These are phyloP conservation scores for Parasitella parasitica DNA, from an alignment of 371 early-diverging fungal genomes.

Conservation along the genomic window DNA sequence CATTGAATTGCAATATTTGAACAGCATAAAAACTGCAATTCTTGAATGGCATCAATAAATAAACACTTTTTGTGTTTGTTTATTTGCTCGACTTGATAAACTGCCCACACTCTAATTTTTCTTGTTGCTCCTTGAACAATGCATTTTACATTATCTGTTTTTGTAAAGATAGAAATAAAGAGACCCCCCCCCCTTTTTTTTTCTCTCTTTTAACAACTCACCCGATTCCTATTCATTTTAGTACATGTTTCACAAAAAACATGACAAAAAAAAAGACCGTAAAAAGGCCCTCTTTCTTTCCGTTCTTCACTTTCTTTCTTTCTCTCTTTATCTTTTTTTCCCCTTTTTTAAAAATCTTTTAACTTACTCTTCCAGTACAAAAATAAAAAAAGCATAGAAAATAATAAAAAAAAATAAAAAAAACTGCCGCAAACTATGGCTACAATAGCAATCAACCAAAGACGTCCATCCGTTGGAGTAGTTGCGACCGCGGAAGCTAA, in stretches of 20 bases:
- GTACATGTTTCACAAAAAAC: constrained; percentile 1
- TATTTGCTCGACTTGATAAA: constrained; percentile 11
- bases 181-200: neutral
- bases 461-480: constrained; percentile 7
- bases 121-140: constrained; percentile 8
- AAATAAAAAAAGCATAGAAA: no score
- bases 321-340: constrained; percentile 1
- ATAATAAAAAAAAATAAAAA: neutral
- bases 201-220: neutral
- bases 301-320: constrained; percentile 7
- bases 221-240: neutral
- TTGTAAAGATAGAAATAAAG: neutral
- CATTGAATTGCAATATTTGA: constrained; percentile 72
- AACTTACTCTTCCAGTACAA: constrained; percentile 4
- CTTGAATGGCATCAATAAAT: constrained; percentile 41
- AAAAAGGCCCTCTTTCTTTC: neutral
- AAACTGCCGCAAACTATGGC: neutral
- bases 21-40: constrained; percentile 60
- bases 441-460: constrained; percentile 11
- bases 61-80: constrained; percentile 1
- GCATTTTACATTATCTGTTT: neutral
- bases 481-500: neutral
- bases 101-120: constrained; percentile 1
- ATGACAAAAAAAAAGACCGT: neutral
- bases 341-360: constrained; percentile 5